Percentiles rank a stretch among this genome's conserved stretches.
These are phyloP conservation scores for Ambrosia artemisiifolia DNA, from an alignment of 129 eudicot genomes.

Conservation along the genomic window DNA sequence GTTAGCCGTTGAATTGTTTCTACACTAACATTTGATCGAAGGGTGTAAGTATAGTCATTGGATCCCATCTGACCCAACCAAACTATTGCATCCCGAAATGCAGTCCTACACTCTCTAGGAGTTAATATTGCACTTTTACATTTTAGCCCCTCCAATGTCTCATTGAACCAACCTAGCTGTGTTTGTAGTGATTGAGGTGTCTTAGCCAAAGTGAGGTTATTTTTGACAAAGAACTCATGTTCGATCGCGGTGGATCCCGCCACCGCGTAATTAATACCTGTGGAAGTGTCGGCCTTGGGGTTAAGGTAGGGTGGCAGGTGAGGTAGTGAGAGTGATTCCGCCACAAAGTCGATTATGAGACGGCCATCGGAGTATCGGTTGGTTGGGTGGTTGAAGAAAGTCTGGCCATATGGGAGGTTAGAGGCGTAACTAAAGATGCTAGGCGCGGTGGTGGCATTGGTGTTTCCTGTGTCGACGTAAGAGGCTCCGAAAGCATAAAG, in stretches of 20 bases:
- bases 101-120: conserved; percentile 38
- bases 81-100: conserved; percentile 40
- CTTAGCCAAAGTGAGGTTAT: conserved; percentile 44
- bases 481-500: conserved; percentile 82
- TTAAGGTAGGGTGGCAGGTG: conserved; percentile 56
- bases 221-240: conserved; percentile 50
- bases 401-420: conserved; percentile 66
- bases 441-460: conserved; percentile 56
- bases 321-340: conserved; percentile 52
- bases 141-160: conserved; percentile 38
- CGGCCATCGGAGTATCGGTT: conserved; percentile 86
- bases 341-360: conserved; percentile 65
- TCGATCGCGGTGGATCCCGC: conserved; percentile 71
- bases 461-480: conserved; percentile 86
- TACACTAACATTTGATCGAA: conserved; percentile 31
- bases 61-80: too few relatives aligned
- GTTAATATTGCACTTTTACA: conserved; percentile 26
- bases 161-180: conserved; percentile 58
- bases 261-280: conserved; percentile 68
- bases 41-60: too few relatives aligned
- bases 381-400: conserved; percentile 79
- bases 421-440: conserved; percentile 45
- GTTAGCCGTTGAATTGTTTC: conserved; percentile 51
- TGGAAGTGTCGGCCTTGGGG: conserved; percentile 29
- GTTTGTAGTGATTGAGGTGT: conserved; percentile 68